phyloP scores from a whole-genome alignment of 768 basidiomycete species.

The Xerocomellus intermedius region DNA sequence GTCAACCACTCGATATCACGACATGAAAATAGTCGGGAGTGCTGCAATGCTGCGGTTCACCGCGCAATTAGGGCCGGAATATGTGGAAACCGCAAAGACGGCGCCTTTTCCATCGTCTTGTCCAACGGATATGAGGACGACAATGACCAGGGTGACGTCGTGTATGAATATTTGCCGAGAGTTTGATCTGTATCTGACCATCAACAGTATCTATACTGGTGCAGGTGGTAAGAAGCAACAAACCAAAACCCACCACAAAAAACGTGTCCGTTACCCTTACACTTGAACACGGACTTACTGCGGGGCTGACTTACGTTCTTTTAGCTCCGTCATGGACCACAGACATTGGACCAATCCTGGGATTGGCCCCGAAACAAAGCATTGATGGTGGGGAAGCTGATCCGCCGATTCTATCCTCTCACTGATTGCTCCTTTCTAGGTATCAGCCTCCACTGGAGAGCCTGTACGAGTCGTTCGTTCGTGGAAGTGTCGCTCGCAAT shows the following conservation, averaged over 20 bases:
- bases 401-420: neutral
- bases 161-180: conserved; percentile 16
- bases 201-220: conserved; percentile 28
- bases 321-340: conserved; percentile 21
- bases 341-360: conserved; percentile 26
- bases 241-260: neutral
- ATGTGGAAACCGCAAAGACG: conserved; percentile 8
- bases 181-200: neutral
- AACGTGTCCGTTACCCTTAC: conserved; percentile 18
- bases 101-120: conserved; percentile 20
- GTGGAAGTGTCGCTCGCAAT: conserved; percentile 16
- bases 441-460: conserved; percentile 15
- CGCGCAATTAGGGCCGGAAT: conserved; percentile 16
- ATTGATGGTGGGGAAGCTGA: conserved; percentile 14
- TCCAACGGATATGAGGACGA: conserved; percentile 24
- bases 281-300: neutral
- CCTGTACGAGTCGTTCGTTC: conserved; percentile 30
- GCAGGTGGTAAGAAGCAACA: neutral
- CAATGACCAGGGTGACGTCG: conserved; percentile 25
- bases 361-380: conserved; percentile 5
- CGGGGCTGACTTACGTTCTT: neutral
- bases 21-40: conserved; percentile 1
- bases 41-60: conserved; percentile 20
- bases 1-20: neutral
- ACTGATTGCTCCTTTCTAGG: conserved; percentile 6